phyloP scores from a whole-genome alignment of 208 protist genomes.

The Borovskyia barvae region DNA sequence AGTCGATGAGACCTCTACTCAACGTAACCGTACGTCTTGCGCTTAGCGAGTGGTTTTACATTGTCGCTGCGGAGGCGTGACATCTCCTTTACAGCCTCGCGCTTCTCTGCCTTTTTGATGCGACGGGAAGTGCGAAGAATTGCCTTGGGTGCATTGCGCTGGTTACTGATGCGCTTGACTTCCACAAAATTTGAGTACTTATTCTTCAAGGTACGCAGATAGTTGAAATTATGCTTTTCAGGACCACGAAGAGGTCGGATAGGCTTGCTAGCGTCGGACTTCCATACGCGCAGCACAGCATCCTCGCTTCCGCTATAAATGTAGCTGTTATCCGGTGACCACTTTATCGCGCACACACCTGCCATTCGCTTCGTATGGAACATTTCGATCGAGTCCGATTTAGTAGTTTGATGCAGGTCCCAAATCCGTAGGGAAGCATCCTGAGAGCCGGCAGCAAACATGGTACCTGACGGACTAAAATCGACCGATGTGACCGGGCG shows the following conservation, averaged over 20 bases:
- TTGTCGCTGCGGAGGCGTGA: slow-evolving; percentile 73
- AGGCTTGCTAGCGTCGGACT: slow-evolving; percentile 90
- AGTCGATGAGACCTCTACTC: too few relatives aligned
- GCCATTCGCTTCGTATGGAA: slow-evolving; percentile 99
- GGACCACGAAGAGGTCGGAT: slow-evolving; percentile 84
- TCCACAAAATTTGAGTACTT: slow-evolving; percentile 87
- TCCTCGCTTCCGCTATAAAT: slow-evolving; percentile 97
- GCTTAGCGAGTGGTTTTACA: slow-evolving; percentile 80
- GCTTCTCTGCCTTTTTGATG: slow-evolving; percentile 75
- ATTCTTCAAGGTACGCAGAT: slow-evolving; percentile 88
- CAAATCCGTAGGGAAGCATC: slow-evolving; percentile 97
- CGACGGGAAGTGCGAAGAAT: slow-evolving; percentile 62
- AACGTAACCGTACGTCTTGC: slow-evolving; percentile 85
- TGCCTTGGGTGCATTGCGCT: slow-evolving; percentile 86
- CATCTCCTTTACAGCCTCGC: slow-evolving; percentile 87
- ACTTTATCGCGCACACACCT: slow-evolving; percentile 91
- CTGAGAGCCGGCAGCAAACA: slow-evolving; percentile 94
- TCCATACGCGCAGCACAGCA: slow-evolving; percentile 97
- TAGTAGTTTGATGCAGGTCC: slow-evolving; percentile 80
- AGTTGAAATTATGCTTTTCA: slow-evolving; percentile 93
- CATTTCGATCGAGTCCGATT: slow-evolving; percentile 92
- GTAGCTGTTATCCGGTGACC: slow-evolving; percentile 92
- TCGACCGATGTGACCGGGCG: slow-evolving; percentile 93
- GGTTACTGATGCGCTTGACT: slow-evolving; percentile 86
- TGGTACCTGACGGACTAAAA: slow-evolving; percentile 95